A percentile compares a stretch with the other conserved stretches of the same genome.
These are phyloP conservation scores for Xylaria sp. DNA, from an alignment of 495 filamentous ascomycete species.

Conservation along the genomic window DNA sequence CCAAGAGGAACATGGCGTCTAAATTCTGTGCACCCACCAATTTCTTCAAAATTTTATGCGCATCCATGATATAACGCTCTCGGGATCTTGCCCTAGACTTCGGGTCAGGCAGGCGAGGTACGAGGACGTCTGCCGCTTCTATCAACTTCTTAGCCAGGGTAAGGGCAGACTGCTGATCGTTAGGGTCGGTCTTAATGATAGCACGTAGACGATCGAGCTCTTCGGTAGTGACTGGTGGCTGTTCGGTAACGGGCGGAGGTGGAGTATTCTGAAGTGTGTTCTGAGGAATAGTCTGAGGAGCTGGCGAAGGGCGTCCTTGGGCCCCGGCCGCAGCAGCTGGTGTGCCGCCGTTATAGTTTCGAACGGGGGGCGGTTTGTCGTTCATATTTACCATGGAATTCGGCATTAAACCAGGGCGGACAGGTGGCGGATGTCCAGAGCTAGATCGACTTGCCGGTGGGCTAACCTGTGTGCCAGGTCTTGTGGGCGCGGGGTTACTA, in stretches of 20 bases:
- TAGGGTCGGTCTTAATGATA: constrained; percentile 69
- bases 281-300: constrained; percentile 26
- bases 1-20: constrained; percentile 93
- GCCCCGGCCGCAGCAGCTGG: constrained; percentile 37
- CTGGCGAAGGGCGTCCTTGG: constrained; percentile 42
- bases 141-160: constrained; percentile 82
- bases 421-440: constrained; percentile 73
- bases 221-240: constrained; percentile 71
- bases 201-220: constrained; percentile 79
- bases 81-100: constrained; percentile 76
- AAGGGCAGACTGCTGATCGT: constrained; percentile 74
- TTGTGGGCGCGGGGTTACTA: constrained; percentile 35
- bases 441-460: constrained; percentile 37
- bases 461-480: constrained; percentile 37
- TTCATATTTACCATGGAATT: constrained; percentile 58
- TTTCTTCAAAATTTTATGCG: constrained; percentile 89
- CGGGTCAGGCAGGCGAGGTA: constrained; percentile 74
- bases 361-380: constrained; percentile 71
- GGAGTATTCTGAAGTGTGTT: constrained; percentile 36
- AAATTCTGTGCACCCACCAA: constrained; percentile 68
- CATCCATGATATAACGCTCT: constrained; percentile 84
- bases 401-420: constrained; percentile 75
- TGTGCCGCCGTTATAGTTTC: constrained; percentile 67
- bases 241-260: constrained; percentile 36
- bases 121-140: constrained; percentile 80